Conservation (phyloP, 768 basidiomycete species). For the Pleurotus sapidus region DNA sequence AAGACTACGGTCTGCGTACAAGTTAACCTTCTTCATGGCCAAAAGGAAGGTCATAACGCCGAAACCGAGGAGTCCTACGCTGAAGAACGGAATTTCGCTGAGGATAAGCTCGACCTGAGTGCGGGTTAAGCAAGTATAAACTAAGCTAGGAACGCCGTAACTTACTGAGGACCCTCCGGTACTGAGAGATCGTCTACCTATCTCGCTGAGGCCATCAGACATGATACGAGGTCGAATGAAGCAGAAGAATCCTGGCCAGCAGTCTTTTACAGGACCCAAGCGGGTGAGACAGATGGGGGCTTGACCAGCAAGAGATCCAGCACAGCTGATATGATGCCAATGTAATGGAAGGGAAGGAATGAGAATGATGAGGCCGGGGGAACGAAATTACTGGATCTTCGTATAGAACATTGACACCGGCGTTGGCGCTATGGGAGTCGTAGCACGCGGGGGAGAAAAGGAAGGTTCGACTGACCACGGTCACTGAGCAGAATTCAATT, state of each 20-base stretch:
- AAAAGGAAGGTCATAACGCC: slow-evolving; percentile 58
- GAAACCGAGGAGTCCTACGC: slow-evolving; percentile 62
- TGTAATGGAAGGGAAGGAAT: not conserved
- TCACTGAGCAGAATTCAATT: not conserved
- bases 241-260: not conserved
- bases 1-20: slow-evolving; percentile 33
- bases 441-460: not conserved
- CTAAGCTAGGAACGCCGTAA: not conserved
- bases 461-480: not conserved
- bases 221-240: not conserved
- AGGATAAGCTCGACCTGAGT: slow-evolving; percentile 53
- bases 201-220: not conserved
- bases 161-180: not conserved
- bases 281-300: not conserved
- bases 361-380: not conserved
- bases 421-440: not conserved
- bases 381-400: not conserved
- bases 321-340: slow-evolving; percentile 1
- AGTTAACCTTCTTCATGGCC: slow-evolving; percentile 44
- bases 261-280: not conserved
- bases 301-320: slow-evolving; percentile 1
- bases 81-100: slow-evolving; percentile 65
- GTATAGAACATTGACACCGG: not conserved
- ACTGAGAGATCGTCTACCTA: not conserved
- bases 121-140: not conserved